Evolutionary conservation across 768 basidiomycete genomes (phyloP).

Genomic region (Hemileccinum rubropunctum): DNA sequence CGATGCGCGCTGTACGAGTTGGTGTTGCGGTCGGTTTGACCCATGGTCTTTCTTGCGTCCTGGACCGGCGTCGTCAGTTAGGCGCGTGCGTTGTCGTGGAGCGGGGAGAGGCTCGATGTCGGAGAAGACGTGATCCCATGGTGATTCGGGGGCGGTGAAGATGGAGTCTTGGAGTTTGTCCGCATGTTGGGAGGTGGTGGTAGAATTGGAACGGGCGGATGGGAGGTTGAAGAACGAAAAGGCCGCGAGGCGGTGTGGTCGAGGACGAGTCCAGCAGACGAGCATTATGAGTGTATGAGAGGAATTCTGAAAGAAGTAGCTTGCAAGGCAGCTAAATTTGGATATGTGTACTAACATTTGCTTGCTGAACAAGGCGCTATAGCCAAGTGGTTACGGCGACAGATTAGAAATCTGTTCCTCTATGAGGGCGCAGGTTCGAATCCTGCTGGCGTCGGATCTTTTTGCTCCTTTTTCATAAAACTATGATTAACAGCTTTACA

Average conservation of each 20-base stretch:
- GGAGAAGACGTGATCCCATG: conserved; percentile 56
- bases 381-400: conserved; percentile 81
- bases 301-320: no score
- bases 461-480: neutral
- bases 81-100: conserved; percentile 13
- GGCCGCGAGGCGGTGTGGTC: neutral
- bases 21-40: neutral
- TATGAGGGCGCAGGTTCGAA: conserved; percentile 42
- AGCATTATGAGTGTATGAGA: conserved; percentile 30
- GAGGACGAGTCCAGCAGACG: conserved; percentile 10
- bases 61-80: neutral
- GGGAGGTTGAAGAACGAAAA: neutral
- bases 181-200: neutral
- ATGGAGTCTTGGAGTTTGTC: conserved; percentile 21
- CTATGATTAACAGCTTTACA: no score
- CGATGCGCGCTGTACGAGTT: conserved; percentile 12
- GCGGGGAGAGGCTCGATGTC: conserved; percentile 36
- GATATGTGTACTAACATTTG: no score
- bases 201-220: neutral
- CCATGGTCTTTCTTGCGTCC: neutral
- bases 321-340: no score
- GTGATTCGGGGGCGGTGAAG: conserved; percentile 34
- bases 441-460: conserved; percentile 40
- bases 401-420: conserved; percentile 56
- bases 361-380: conserved; percentile 49